phyloP scores from a whole-genome alignment of 2,329 filamentous ascomycete species.

The Metarhizium robertsii region DNA sequence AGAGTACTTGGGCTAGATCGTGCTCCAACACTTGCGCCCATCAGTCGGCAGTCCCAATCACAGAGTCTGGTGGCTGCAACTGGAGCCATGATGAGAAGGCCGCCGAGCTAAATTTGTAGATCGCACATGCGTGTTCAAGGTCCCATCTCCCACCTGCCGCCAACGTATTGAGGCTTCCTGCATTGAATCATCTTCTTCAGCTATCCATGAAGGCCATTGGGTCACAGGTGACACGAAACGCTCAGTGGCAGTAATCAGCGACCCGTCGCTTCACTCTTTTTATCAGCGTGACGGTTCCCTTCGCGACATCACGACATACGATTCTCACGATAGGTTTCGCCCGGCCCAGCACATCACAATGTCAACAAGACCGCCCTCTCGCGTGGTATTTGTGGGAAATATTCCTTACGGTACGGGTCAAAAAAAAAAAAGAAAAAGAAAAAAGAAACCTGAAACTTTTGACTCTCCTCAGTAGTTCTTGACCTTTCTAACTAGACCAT shows the following conservation, averaged over 20 bases:
- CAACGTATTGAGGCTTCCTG: background rate
- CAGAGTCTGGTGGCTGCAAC: background rate
- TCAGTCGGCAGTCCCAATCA: background rate
- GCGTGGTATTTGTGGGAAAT: constrained; percentile 78
- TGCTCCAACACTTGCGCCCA: background rate
- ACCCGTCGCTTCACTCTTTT: background rate
- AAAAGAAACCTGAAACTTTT: background rate
- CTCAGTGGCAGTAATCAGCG: background rate
- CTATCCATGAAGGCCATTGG: background rate
- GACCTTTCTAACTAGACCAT: constrained; percentile 13
- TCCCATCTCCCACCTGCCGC: background rate
- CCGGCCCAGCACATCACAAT: constrained; percentile 25
- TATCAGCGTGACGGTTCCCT: background rate
- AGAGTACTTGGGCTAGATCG: background rate
- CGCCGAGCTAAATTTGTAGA: background rate
- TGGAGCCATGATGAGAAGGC: background rate
- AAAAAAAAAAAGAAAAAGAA: background rate
- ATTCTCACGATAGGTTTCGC: background rate
- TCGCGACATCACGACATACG: background rate
- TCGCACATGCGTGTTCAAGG: background rate
- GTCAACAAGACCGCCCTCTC: constrained; percentile 66
- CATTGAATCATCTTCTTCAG: background rate
- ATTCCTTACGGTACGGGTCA: constrained; percentile 61
- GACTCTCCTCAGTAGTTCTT: background rate
- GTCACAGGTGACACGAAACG: background rate